Percentiles rank a stretch among this genome's conserved stretches.
These are phyloP conservation scores for Eutypa lata DNA, from an alignment of 2,329 filamentous ascomycete species.

Conservation along the genomic window DNA sequence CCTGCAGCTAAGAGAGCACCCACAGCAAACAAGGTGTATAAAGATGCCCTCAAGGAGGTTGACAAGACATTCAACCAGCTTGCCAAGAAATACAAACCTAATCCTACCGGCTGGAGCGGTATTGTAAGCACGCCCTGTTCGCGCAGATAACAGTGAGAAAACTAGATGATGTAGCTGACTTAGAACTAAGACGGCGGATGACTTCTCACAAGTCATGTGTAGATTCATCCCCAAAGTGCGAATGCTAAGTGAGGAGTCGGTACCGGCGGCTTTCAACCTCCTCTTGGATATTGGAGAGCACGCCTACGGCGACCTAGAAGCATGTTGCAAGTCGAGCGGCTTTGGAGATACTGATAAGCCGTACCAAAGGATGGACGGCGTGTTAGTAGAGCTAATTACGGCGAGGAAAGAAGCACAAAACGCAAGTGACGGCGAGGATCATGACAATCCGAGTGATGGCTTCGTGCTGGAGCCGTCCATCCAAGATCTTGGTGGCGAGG, in stretches of 20 bases:
- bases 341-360: constrained; percentile 1
- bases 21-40: not conserved
- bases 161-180: not conserved
- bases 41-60: not conserved
- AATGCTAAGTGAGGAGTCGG: not conserved
- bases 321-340: constrained; percentile 1
- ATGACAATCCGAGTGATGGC: not conserved
- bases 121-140: not conserved
- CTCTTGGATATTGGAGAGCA: constrained; percentile 3
- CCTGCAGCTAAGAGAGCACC: not conserved
- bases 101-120: constrained; percentile 1
- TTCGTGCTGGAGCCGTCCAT: not conserved
- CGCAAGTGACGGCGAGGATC: not conserved
- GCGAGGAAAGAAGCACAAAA: not conserved
- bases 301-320: constrained; percentile 4
- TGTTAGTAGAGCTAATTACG: constrained; percentile 1
- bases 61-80: constrained; percentile 2
- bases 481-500: not conserved
- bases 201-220: constrained; percentile 1
- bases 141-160: not conserved
- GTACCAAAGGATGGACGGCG: constrained; percentile 1
- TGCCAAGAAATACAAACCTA: constrained; percentile 2
- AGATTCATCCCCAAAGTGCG: not conserved
- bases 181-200: constrained; percentile 1
- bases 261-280: not conserved